A percentile compares a stretch with the other conserved stretches of the same genome.
These are phyloP conservation scores for Polygonum aviculare DNA, from an alignment of 148 eudicot genomes.

Conservation along the genomic window DNA sequence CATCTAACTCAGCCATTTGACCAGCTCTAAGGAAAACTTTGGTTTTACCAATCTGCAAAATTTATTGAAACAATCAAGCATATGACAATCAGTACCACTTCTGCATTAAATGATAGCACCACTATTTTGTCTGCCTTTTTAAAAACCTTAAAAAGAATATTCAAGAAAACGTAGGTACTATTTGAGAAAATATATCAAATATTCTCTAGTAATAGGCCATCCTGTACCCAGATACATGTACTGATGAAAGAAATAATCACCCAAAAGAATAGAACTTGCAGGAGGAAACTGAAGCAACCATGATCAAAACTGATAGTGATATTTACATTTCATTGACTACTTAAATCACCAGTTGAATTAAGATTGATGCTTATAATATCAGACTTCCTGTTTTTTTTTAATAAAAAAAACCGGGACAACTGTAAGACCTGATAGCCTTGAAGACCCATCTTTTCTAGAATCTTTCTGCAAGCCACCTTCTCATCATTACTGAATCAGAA, in stretches of 20 bases:
- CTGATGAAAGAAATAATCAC: background rate
- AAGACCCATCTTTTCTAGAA: constrained; percentile 79
- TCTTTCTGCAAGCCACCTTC: constrained; percentile 60
- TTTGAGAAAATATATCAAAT: background rate
- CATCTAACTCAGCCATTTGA: constrained; percentile 95
- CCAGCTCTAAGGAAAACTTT: constrained; percentile 95
- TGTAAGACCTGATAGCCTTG: constrained; percentile 68
- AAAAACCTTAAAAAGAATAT: background rate
- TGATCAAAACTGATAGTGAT: background rate
- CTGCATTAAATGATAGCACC: background rate
- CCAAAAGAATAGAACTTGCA: background rate
- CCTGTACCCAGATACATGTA: background rate
- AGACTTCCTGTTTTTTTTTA: background rate
- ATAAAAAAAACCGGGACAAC: background rate
- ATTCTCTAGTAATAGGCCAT: background rate
- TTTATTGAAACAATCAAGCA: constrained; percentile 1
- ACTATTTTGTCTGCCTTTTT: background rate
- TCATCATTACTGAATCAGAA: constrained; percentile 49
- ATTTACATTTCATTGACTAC: background rate
- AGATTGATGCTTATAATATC: background rate
- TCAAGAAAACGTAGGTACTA: background rate
- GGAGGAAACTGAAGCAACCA: background rate
- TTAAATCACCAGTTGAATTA: background rate
- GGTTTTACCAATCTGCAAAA: constrained; percentile 76
- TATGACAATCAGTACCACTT: background rate